phyloP scores from a whole-genome alignment of 148 eudicot genomes.

The Suaeda aralocaspica region DNA sequence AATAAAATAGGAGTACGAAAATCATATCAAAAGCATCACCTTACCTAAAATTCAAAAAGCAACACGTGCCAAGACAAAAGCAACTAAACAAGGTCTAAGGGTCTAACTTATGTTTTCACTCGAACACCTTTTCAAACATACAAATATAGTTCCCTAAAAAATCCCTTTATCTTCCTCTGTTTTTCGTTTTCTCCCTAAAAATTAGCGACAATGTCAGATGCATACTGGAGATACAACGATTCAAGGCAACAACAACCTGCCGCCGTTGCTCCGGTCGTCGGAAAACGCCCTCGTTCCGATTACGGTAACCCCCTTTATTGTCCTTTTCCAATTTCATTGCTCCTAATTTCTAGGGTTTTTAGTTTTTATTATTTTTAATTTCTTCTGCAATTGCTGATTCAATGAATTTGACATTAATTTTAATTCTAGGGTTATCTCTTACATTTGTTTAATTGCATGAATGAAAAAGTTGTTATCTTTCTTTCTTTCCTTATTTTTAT shows the following conservation, averaged over 20 bases:
- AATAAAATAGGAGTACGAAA: too few species aligned
- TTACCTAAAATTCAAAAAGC: too few species aligned
- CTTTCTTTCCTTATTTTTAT: not conserved
- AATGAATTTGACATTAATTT: too few species aligned
- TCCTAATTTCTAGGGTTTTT: slow-evolving; percentile 20
- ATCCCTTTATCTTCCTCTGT: not conserved
- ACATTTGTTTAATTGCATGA: not conserved
- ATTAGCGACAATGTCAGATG: slow-evolving; percentile 36
- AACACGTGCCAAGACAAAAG: too few species aligned
- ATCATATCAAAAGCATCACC: too few species aligned
- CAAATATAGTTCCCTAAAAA: too few species aligned
- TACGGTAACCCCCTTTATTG: slow-evolving; percentile 36
- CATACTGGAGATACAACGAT: slow-evolving; percentile 58
- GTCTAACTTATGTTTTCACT: too few species aligned
- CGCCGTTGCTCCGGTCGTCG: slow-evolving; percentile 28
- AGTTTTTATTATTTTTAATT: not conserved
- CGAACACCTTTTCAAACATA: too few species aligned
- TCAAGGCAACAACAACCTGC: slow-evolving; percentile 38
- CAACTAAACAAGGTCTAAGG: too few species aligned
- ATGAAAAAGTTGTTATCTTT: not conserved
- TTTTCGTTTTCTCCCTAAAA: not conserved
- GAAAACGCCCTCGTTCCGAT: slow-evolving; percentile 72
- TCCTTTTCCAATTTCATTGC: not conserved
- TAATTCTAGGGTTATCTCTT: too few species aligned
- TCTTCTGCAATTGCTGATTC: too few species aligned